These are phyloP conservation scores for Phyllachora maydis DNA, from an alignment of 2,329 filamentous ascomycete genomes.

Conservation along the genomic window DNA sequence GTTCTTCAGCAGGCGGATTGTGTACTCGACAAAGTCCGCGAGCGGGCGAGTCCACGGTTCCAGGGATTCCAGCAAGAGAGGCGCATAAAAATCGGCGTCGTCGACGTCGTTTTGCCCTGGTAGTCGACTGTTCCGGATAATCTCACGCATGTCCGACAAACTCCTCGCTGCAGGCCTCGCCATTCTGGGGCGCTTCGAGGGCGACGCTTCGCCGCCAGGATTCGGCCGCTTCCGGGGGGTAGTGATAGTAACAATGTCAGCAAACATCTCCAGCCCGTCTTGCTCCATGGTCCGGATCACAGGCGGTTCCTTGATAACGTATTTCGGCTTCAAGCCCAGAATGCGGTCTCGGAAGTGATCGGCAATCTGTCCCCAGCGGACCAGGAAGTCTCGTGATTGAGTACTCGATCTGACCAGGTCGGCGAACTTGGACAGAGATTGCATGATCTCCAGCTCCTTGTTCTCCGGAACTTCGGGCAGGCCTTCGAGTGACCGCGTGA, in stretches of 20 bases:
- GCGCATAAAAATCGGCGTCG: no score
- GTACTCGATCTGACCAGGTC: constrained; percentile 29
- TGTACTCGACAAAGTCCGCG: constrained; percentile 21
- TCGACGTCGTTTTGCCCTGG: no score
- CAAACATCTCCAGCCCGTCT: constrained; percentile 14
- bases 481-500: constrained; percentile 24
- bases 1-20: constrained; percentile 23
- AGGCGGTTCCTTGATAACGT: constrained; percentile 19
- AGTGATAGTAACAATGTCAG: constrained; percentile 1
- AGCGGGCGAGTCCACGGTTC: no score
- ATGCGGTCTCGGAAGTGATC: constrained; percentile 27
- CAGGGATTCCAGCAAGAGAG: no score
- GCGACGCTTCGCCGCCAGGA: no score
- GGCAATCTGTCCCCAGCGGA: no score
- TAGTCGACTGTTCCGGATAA: no score
- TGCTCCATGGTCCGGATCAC: constrained; percentile 11
- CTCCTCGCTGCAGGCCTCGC: no score
- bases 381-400: constrained; percentile 23
- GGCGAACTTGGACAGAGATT: constrained; percentile 36
- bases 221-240: no score
- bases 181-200: no score
- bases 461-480: constrained; percentile 51
- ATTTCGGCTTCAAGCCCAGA: constrained; percentile 22
- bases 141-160: no score
- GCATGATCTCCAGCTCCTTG: constrained; percentile 42